Percentiles rank a stretch among this genome's conserved stretches.
phyloP scores from a whole-genome alignment of 257 asterid species.

The Solanum arcanum region DNA sequence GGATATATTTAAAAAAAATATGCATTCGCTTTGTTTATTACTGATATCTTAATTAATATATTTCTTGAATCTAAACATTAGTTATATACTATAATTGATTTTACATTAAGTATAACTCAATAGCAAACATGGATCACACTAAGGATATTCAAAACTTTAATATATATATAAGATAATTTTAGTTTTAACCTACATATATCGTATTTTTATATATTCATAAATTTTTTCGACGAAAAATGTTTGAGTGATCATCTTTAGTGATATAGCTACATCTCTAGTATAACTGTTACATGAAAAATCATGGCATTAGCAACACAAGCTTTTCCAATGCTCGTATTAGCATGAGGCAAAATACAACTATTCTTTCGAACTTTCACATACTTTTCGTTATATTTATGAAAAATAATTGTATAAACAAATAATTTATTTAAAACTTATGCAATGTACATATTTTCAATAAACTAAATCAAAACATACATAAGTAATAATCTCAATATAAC shows the following conservation, averaged over 20 bases:
- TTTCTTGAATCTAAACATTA: neutral
- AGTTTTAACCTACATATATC: no score
- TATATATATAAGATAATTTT: no score
- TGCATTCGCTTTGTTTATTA: no score
- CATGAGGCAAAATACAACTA: neutral
- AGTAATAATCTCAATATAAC: neutral
- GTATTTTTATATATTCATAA: no score
- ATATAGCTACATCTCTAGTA: neutral
- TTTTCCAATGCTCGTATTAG: neutral
- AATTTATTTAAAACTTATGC: neutral
- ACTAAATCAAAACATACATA: neutral
- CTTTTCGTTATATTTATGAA: neutral
- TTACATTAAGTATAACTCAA: neutral
- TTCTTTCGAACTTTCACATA: accelerated
- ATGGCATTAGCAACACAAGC: neutral
- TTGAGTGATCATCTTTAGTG: neutral
- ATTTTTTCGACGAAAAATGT: accelerated
- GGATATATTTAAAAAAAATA: no score
- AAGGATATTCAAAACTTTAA: neutral
- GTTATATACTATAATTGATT: neutral
- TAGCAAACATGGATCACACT: neutral
- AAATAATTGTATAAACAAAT: neutral
- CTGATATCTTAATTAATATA: neutral
- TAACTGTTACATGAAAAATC: neutral
- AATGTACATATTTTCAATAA: neutral